Evolutionary conservation across 2,329 filamentous ascomycete species (phyloP), one percentile per base, ranked within the genome.

Genomic region (Diaporthe eres): DNA sequence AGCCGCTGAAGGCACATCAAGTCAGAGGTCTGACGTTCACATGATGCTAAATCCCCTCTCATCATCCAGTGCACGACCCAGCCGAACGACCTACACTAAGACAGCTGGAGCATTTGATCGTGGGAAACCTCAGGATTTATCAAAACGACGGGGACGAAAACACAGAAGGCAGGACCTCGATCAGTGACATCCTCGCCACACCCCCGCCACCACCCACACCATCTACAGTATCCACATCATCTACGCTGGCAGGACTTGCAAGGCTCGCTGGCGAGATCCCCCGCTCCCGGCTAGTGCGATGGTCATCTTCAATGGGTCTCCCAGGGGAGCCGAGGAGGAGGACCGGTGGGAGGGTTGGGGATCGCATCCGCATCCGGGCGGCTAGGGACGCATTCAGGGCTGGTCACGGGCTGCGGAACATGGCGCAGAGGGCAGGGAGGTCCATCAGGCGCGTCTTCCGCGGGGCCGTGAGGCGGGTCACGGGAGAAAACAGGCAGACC

Each of bases 341-440:
- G 8, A 44, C 39, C 10, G 13, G 31, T 31, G 31, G 15, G 25
- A 44, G 60, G 39, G 7, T 13, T 9, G 3, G 15, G 7, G 19
- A 28, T 44, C 13, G 15, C n/a, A 3, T 63, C 5, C n/a, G 25
- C n/a, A 3, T 63, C 5, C n/a, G 25, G n/a, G 25, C 25, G 22
- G 19, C 17, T 22, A 39, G 65, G 49, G 42, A 42, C 7, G 34
- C 19, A 1, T 55, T 55, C 34, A 28, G 65, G 65, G 22, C 13
- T 4, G 49, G 15, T 15, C 8, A n/a, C 1, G 22, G 65, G 13
- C 22, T 70, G 13, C 47, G n/a, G 9, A 22, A 22, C 9, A 10
- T 70, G 47, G 65, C 65, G 8, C 65, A 31, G 34, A 19, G 65
- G 49, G 65, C 65, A 0, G 49, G 65, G 49, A 49, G 37, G 22